Evolutionary conservation across 73 alveolate species (phyloP), one percentile per base, ranked within the genome.

Genomic region (Stentor roeselii): DNA sequence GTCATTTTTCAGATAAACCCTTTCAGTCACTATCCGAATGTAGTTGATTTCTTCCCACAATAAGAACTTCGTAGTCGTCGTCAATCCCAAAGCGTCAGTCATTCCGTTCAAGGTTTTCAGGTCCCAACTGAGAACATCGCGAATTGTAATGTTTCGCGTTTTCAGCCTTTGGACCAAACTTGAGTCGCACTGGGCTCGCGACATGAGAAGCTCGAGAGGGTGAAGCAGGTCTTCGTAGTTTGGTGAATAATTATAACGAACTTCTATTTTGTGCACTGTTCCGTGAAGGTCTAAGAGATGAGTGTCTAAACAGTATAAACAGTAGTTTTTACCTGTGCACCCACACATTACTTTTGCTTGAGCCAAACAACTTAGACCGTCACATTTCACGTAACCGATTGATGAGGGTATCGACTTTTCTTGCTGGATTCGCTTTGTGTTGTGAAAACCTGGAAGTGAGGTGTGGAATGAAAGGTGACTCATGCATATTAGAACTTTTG

Each of bases 31-130:
- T 50, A 50, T 50, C 6, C 67, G 67, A 50, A 50, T 50, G 67
- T 50, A 50, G 67, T 50, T 50, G 67, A 50, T 50, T 50, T 50
- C 67, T 50, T 50, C 67, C 67, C 67, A 50, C 21, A 50, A 50
- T 11, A 21, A 50, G 21, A 11, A 50, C 21, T 50, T 50, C 67
- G 21, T 21, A 50, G 67, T 50, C 6, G 67, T 11, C 6, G 67
- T 50, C 21, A 50, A 21, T 11, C 67, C 67, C 21, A 50, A 50
- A 50, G 67, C 21, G 6, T 50, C 67, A 50, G 67, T 50, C 67
- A 50, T 50, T 50, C 30, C 67, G 21, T 50, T 50, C 30, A 50
- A 21, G 21, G 67, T 21, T 11, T 21, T 6, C 67, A 50, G 6
- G 21, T 50, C 67, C 67, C 67, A 50, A 11, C 21, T 50, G 6